A percentile compares a stretch with the other conserved stretches of the same genome.
Evolutionary conservation across 2,329 filamentous ascomycete species (phyloP).

Genomic region (Fusarium sp.): DNA sequence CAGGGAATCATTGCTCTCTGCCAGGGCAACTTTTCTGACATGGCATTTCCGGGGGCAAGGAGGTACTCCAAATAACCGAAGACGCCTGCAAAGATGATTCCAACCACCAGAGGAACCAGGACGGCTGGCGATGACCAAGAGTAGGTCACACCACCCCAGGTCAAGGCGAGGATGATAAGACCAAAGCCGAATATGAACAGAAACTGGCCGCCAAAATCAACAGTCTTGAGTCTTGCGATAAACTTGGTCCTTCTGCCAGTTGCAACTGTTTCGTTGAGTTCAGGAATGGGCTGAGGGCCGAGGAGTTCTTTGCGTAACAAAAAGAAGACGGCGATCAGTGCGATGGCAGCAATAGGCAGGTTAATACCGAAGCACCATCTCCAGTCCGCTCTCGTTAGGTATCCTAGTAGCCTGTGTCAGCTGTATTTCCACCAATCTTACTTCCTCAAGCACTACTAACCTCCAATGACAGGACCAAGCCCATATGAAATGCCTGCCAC

Average conservation of each 20-base stretch:
- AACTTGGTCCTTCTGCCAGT: constrained; percentile 55
- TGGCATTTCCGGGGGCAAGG: constrained; percentile 64
- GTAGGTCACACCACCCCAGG: constrained; percentile 70
- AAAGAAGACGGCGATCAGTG: constrained; percentile 68
- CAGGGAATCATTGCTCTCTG: constrained; percentile 77
- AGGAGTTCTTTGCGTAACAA: constrained; percentile 73
- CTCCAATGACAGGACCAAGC: constrained; percentile 74
- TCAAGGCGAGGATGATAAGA: constrained; percentile 68
- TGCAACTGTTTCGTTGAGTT: constrained; percentile 59
- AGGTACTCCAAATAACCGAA: constrained; percentile 69
- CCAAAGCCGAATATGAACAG: constrained; percentile 70
- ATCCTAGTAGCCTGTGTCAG: constrained; percentile 52
- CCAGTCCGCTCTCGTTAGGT: constrained; percentile 70
- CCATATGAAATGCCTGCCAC: constrained; percentile 72
- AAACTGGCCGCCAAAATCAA: constrained; percentile 70
- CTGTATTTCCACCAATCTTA: background rate
- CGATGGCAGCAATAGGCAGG: constrained; percentile 68
- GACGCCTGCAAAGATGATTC: constrained; percentile 56
- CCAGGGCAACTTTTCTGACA: constrained; percentile 65
- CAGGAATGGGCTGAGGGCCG: constrained; percentile 64
- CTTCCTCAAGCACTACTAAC: constrained; percentile 26
- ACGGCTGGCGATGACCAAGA: constrained; percentile 66
- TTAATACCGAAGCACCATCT: constrained; percentile 78
- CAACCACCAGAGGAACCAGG: constrained; percentile 64
- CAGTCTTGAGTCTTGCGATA: constrained; percentile 64